Conservation (phyloP, 495 filamentous ascomycete genomes). For the Polyplosphaeria fusca region DNA sequence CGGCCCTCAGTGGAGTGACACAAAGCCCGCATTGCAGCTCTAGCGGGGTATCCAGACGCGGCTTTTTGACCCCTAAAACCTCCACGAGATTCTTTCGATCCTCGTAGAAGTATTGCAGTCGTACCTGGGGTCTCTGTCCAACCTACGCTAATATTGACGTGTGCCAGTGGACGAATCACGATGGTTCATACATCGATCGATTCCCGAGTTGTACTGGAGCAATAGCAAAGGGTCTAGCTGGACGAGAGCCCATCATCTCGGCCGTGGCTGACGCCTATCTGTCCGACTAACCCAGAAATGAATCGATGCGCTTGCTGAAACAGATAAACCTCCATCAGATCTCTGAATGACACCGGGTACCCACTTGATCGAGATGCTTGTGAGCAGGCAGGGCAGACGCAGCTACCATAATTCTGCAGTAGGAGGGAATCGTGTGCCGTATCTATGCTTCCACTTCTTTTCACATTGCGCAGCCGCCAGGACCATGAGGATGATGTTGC, state of each 20-base stretch:
- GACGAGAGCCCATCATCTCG: not conserved
- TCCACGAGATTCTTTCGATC: not conserved
- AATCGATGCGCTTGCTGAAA: slow-evolving; percentile 6
- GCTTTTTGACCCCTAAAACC: too few species aligned
- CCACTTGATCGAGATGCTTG: slow-evolving; percentile 16
- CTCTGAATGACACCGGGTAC: slow-evolving; percentile 7
- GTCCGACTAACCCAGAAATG: not conserved
- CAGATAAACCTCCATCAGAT: not conserved
- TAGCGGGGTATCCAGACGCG: not conserved
- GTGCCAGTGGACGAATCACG: not conserved
- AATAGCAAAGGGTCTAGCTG: slow-evolving; percentile 4
- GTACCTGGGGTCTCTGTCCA: too few species aligned
- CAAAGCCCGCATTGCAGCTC: not conserved
- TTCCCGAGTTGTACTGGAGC: not conserved
- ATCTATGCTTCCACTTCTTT: not conserved
- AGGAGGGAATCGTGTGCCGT: not conserved
- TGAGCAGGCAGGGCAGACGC: not conserved
- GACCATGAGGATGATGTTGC: not conserved
- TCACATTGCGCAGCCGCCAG: not conserved
- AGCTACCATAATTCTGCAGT: not conserved
- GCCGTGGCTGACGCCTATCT: slow-evolving; percentile 10
- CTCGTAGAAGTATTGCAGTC: not conserved
- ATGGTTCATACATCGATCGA: not conserved
- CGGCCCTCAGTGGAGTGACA: slow-evolving; percentile 2
- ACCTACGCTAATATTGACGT: not conserved